Base-by-base conservation (phyloP, 345 rosid genomes). In the Moricandia moricandioides region DNA sequence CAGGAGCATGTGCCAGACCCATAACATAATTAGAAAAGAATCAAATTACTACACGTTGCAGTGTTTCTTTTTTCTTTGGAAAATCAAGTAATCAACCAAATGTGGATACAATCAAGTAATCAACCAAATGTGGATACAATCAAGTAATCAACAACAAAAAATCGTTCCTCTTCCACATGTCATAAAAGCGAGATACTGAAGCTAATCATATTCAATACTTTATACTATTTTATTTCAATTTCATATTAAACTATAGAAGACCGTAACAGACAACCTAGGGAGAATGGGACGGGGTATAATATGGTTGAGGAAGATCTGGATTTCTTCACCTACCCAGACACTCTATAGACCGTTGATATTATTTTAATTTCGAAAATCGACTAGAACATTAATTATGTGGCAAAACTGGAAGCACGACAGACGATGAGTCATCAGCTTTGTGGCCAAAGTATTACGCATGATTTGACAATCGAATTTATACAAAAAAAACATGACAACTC, bases 281-380 rank as follows among this genome's bases (percentile, higher is more conserved):
- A 61, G 17, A 31, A 63, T 63, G 16, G 62, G 43, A 45, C 67
- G 18, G 14, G 8, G 71, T 31, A 78, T 78, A 72, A 37, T 66
- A 61, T 72, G 69, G 81, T 72, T 78, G 77, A 72, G 51, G 72
- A 78, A 72, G 68, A 78, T 72, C 78, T 72, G 9, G 16, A 72
- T 78, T 72, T 67, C 73, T 67, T 52, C 26, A 78, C 81, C 78
- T 67, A 78, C 57, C 73, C 51, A 71, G 68, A 71, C 76, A 47
- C 57, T 71, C 55, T 12, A 26, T 64, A 58, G 69, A 78, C 81
- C 73, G 51, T 60, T 67, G 14, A 57, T 24, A 71, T 55, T 77
- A 71, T 71, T 77, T 65, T 7, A 70, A 47, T 13, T 18, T 10
- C 4, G 29, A 39, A 11, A 70, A 24, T 57, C 30, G 60, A 21